Evolutionary conservation across 768 basidiomycete species (phyloP).

Genomic region (Paxillus rubicundulus): DNA sequence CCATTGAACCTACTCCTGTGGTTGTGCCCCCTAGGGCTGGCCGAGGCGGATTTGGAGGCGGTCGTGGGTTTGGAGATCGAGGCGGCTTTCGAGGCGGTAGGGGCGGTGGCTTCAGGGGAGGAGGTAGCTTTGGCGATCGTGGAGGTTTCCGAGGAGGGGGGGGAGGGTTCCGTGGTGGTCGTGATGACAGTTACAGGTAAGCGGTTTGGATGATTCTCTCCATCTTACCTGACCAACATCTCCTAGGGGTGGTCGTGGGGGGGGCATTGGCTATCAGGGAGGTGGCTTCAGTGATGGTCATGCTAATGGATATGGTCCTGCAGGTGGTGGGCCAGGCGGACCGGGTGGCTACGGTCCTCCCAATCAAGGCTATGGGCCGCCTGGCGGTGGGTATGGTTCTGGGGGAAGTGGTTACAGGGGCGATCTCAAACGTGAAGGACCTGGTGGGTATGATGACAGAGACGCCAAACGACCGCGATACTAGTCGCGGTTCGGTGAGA

Average conservation of each 20-base stretch:
- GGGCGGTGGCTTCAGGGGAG: constrained; percentile 45
- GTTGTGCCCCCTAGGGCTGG: constrained; percentile 28
- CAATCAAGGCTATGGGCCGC: constrained; percentile 40
- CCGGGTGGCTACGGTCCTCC: constrained; percentile 44
- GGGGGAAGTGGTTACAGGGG: constrained; percentile 61
- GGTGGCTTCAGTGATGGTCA: constrained; percentile 54
- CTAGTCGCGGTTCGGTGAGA: constrained; percentile 46
- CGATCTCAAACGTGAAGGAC: constrained; percentile 73
- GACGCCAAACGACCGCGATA: constrained; percentile 81
- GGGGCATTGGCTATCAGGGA: constrained; percentile 69
- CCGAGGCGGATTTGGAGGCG: constrained; percentile 46
- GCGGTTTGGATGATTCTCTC: not conserved
- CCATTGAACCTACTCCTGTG: constrained; percentile 44
- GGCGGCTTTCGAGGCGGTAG: constrained; percentile 42
- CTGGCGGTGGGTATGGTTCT: constrained; percentile 44
- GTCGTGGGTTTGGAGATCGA: constrained; percentile 35
- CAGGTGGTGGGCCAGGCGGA: constrained; percentile 41
- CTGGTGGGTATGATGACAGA: constrained; percentile 79
- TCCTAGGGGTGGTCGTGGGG: constrained; percentile 60
- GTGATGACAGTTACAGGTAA: constrained; percentile 53
- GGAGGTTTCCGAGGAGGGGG: constrained; percentile 44
- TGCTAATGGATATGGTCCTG: constrained; percentile 54
- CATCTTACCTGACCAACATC: constrained; percentile 15
- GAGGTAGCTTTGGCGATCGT: constrained; percentile 40
- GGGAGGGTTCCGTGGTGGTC: constrained; percentile 36